These are phyloP conservation scores for Epichloe brachyelytri DNA, from an alignment of 2,329 filamentous ascomycete species.

Conservation along the genomic window DNA sequence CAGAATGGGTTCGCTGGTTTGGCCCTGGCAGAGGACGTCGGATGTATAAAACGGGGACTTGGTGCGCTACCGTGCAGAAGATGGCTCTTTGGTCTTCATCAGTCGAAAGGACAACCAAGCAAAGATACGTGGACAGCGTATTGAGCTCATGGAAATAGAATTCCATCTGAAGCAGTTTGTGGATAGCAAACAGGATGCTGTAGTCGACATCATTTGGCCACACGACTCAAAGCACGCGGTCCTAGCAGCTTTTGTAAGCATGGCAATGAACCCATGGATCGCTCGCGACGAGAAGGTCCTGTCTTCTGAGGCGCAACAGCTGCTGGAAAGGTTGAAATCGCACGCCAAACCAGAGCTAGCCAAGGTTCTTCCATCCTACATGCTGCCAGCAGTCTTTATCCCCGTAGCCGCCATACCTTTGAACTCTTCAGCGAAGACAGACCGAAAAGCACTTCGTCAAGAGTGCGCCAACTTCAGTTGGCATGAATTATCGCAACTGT, in stretches of 20 bases:
- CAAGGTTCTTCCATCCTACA: background rate
- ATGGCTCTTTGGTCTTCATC: slow-evolving; percentile 13
- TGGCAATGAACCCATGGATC: too few relatives aligned
- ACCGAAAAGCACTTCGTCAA: background rate
- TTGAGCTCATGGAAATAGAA: slow-evolving; percentile 13
- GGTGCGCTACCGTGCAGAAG: slow-evolving; percentile 8
- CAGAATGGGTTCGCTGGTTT: background rate
- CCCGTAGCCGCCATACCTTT: background rate
- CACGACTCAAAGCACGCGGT: too few relatives aligned
- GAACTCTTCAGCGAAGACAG: background rate
- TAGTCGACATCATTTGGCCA: too few relatives aligned
- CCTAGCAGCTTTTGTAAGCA: too few relatives aligned
- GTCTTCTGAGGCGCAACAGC: too few relatives aligned
- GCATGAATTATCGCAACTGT: background rate
- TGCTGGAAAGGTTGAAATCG: too few relatives aligned
- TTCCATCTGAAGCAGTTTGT: background rate
- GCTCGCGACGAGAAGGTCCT: too few relatives aligned
- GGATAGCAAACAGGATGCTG: too few relatives aligned
- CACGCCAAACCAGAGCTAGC: background rate
- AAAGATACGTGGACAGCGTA: slow-evolving; percentile 15
- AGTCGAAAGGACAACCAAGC: slow-evolving; percentile 13
- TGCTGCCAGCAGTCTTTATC: background rate
- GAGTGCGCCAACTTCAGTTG: too few relatives aligned
- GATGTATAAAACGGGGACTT: slow-evolving; percentile 12
- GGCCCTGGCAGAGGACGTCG: background rate